Evolutionary conservation across 139 green algal species (phyloP).

Genomic region (Pleodorina starrii): DNA sequence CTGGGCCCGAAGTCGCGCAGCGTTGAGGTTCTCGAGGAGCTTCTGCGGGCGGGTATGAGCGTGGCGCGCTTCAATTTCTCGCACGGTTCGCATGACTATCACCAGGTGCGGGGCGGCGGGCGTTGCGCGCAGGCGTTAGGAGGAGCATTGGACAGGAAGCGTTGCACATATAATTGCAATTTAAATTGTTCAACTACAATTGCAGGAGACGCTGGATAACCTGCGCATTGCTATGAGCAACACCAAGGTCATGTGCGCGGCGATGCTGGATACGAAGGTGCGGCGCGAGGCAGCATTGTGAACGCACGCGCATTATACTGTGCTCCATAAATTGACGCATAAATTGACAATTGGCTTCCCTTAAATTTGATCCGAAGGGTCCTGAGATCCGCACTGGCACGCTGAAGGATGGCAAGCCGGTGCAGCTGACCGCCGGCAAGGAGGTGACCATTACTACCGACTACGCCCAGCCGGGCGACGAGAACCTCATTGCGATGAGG

Average conservation of each 20-base stretch:
- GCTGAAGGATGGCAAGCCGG: slow-evolving; percentile 90
- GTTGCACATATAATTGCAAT: neutral
- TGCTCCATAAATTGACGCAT: no score
- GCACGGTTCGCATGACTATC: slow-evolving; percentile 96
- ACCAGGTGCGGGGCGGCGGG: slow-evolving; percentile 78
- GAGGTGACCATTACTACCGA: slow-evolving; percentile 96
- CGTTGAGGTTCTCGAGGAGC: slow-evolving; percentile 89
- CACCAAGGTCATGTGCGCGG: slow-evolving; percentile 96
- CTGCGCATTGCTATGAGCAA: slow-evolving; percentile 88
- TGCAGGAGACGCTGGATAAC: slow-evolving; percentile 94
- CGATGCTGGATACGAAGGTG: slow-evolving; percentile 99
- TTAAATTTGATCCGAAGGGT: slow-evolving; percentile 70
- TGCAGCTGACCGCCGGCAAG: slow-evolving; percentile 82
- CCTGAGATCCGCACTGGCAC: slow-evolving; percentile 98
- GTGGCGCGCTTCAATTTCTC: slow-evolving; percentile 98
- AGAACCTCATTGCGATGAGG: slow-evolving; percentile 89
- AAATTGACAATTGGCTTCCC: slow-evolving; percentile 2
- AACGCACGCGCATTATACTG: no score
- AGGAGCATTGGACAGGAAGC: neutral
- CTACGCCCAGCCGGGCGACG: slow-evolving; percentile 89
- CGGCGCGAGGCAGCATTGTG: neutral
- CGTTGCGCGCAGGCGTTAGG: slow-evolving; percentile 24
- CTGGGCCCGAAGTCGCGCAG: slow-evolving; percentile 87
- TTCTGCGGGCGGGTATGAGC: slow-evolving; percentile 93
- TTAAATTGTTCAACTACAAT: neutral